Evolutionary conservation across 768 basidiomycete species (phyloP).

Genomic region (Suillus subalutaceus): DNA sequence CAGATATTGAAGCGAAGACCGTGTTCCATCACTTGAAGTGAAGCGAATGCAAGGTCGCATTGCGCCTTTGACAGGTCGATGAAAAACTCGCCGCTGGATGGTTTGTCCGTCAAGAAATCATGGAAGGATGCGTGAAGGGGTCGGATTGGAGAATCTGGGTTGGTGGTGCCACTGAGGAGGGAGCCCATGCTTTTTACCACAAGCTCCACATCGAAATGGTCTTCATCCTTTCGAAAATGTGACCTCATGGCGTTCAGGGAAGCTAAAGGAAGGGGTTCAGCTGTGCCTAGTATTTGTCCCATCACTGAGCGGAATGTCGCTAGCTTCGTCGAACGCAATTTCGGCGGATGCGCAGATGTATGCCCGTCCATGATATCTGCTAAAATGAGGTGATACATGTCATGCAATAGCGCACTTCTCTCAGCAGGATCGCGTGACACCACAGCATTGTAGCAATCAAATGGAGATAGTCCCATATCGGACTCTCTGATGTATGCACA

Average conservation of each 20-base stretch:
- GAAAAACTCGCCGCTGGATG: constrained; percentile 17
- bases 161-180: constrained; percentile 12
- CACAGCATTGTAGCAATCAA: background rate
- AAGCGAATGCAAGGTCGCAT: constrained; percentile 22
- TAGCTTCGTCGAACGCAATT: background rate
- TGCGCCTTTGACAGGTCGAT: constrained; percentile 19
- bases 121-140: constrained; percentile 31
- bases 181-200: constrained; percentile 10
- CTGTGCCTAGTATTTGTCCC: background rate
- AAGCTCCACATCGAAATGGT: background rate
- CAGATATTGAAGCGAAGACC: constrained; percentile 40
- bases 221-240: background rate
- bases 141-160: constrained; percentile 10
- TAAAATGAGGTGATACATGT: constrained; percentile 11
- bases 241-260: constrained; percentile 2
- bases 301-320: constrained; percentile 4
- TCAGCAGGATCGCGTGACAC: background rate
- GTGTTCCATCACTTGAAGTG: constrained; percentile 31
- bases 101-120: constrained; percentile 25
- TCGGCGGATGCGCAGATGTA: too few species aligned
- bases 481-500: constrained; percentile 5
- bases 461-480: background rate
- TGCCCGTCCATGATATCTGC: background rate
- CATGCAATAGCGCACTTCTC: constrained; percentile 3
- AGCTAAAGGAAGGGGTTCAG: constrained; percentile 10